These are phyloP conservation scores for Blastosporella zonata DNA, from an alignment of 1,284 basidiomycete species.

Conservation along the genomic window DNA sequence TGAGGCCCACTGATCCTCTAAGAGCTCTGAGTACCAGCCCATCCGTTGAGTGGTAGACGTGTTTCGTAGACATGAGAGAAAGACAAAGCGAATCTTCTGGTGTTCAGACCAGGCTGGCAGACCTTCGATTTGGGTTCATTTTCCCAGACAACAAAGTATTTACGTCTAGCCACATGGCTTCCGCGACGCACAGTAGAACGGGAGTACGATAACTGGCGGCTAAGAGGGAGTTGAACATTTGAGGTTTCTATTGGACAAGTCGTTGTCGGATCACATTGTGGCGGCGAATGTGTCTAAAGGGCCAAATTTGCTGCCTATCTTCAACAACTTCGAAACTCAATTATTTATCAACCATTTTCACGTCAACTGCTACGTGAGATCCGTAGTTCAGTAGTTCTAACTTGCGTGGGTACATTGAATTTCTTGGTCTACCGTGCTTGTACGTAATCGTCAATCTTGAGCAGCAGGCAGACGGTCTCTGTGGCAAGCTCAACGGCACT, in stretches of 20 bases:
- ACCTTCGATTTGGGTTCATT: neutral
- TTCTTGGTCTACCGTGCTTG: conserved; percentile 53
- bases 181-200: no score
- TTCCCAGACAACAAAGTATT: conserved; percentile 2
- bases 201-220: no score
- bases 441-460: conserved; percentile 97
- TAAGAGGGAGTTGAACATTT: no score
- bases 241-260: no score
- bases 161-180: neutral
- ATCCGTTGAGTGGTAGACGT: conserved; percentile 45
- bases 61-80: conserved; percentile 20
- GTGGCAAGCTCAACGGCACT: conserved; percentile 95
- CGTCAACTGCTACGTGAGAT: no score
- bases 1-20: conserved; percentile 48
- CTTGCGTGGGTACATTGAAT: neutral
- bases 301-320: no score
- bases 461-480: conserved; percentile 94
- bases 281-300: no score
- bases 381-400: neutral
- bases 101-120: no score
- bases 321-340: no score
- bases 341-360: no score
- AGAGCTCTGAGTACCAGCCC: conserved; percentile 55
- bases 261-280: no score
- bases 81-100: no score